These are phyloP conservation scores for Crithidia sp. DNA, from an alignment of 208 protist species.

Conservation along the genomic window DNA sequence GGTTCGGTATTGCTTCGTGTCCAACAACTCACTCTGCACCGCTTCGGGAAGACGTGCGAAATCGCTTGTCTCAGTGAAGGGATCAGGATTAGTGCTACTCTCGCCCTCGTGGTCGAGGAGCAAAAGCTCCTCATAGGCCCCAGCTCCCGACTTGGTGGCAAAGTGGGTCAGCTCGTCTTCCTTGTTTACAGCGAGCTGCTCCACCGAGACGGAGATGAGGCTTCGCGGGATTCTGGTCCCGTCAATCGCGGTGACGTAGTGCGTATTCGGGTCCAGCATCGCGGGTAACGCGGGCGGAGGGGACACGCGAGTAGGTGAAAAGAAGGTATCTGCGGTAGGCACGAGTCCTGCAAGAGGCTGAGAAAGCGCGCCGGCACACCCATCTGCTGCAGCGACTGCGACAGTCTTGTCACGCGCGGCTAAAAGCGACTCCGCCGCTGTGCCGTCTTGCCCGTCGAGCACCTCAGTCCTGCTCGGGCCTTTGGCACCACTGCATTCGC, in stretches of 20 bases:
- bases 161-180: constrained; percentile 77
- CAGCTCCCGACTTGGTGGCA: constrained; percentile 62
- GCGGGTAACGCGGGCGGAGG: constrained; percentile 30
- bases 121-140: constrained; percentile 75
- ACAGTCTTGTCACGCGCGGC: no score
- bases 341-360: no score
- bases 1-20: constrained; percentile 16
- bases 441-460: no score
- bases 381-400: no score
- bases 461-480: no score
- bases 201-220: constrained; percentile 70
- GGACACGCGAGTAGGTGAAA: no score
- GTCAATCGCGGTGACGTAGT: constrained; percentile 75
- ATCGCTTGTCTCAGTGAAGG: constrained; percentile 51
- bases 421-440: no score
- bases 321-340: no score
- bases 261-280: constrained; percentile 41
- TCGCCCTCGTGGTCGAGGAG: constrained; percentile 33
- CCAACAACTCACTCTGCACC: constrained; percentile 30
- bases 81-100: constrained; percentile 8
- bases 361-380: no score
- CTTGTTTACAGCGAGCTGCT: constrained; percentile 55
- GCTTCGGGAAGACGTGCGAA: constrained; percentile 46
- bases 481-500: no score
- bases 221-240: constrained; percentile 79